Evolutionary conservation across 2,329 filamentous ascomycete species (phyloP), one percentile per base, ranked within the genome.

Genomic region (Exophiala sp.): DNA sequence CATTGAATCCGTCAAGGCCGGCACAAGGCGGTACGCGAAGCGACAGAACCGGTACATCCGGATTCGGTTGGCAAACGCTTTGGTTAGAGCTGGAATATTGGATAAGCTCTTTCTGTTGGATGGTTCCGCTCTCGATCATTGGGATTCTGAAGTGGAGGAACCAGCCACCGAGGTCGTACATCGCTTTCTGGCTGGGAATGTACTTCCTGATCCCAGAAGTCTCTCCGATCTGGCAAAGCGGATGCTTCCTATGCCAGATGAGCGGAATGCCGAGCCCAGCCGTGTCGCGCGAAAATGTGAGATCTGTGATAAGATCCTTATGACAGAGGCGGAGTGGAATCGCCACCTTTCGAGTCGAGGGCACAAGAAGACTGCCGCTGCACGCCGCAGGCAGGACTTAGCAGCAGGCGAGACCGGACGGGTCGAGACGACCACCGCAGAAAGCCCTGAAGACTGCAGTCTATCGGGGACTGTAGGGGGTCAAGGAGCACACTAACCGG

Each of bases 1-100:
- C 1, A 69, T 95, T 0, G 85, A 91, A 56, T 78, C 81, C 43
- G 90, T 88, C 56, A 88, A 94, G 65, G 78, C 80, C 3, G 86
- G 86, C 2, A 98, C 90, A 0, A 79, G 88, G 8, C 88, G 90
- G 59, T 98, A 98, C 63, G 87, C 91, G 1, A 86, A 82, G 53
- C 81, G 85, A 6, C 93, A 98, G 66, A 72, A 87, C 14, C 80
- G 83, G 51, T 98, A 90, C 88, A 94, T 97, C 48, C 79, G 84
- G 13, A 79, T 84, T 58, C 95, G 95, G 63, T 77, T 95, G 21
- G 76, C 93, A 35, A 81, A 83, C 8, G 80, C 82, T 1, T 70
- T 93, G 22, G 73, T 71, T 30, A 76, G 79, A 14, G 73, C 78
- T 29, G 73, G 69, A 2, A 68, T 74, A 13, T 68, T 73, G 43